Evolutionary conservation across 345 rosid species (phyloP).

Genomic region (Dimocarpus longan): DNA sequence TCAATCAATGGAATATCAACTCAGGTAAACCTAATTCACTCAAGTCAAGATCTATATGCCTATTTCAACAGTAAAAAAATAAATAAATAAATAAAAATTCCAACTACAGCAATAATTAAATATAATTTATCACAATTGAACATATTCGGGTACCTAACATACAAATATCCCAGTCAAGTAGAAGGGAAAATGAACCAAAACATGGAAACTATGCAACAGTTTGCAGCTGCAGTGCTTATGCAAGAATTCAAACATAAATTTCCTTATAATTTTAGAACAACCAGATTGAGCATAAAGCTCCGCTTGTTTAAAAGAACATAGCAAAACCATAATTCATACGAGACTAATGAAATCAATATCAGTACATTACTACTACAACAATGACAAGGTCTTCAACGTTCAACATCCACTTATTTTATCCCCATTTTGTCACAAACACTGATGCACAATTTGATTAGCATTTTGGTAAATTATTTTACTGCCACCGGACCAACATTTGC

Average conservation of each 20-base stretch:
- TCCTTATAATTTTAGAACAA: neutral
- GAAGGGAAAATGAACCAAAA: no score
- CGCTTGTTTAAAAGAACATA: neutral
- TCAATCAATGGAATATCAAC: neutral
- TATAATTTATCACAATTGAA: neutral
- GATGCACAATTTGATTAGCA: neutral
- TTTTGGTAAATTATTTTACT: neutral
- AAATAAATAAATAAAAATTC: neutral
- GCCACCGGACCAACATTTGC: neutral
- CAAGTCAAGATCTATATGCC: neutral
- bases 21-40: neutral
- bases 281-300: slow-evolving; percentile 1
- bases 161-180: neutral
- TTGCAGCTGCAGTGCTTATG: neutral
- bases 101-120: neutral
- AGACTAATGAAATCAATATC: neutral
- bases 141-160: neutral
- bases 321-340: neutral
- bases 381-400: neutral
- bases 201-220: neutral
- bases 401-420: neutral
- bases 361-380: neutral
- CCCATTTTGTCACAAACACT: neutral
- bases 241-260: neutral
- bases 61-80: neutral